A percentile compares a stretch with the other conserved stretches of the same genome.
phyloP scores from a whole-genome alignment of 352 stramenopile genomes.

The Pythium oligandrum region DNA sequence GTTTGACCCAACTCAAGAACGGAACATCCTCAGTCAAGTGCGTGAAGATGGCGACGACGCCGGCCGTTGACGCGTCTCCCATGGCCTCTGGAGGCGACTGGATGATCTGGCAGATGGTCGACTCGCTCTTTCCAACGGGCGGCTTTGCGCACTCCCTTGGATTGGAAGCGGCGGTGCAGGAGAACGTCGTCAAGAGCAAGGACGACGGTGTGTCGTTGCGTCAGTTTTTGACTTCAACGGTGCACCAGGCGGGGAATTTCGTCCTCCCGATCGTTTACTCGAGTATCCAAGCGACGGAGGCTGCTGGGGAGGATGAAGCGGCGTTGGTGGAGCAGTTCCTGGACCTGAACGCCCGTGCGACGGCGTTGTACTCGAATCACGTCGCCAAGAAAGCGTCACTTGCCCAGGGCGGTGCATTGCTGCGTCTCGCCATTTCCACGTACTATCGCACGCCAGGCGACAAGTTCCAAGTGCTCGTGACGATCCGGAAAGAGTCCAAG shows the following conservation, averaged over 20 bases:
- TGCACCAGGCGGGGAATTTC: conserved; percentile 75
- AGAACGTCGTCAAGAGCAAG: conserved; percentile 40
- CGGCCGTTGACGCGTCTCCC: no score
- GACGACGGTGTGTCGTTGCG: conserved; percentile 29
- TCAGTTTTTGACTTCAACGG: conserved; percentile 48
- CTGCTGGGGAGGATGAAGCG: neutral
- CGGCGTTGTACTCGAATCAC: conserved; percentile 73
- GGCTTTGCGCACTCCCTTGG: conserved; percentile 81
- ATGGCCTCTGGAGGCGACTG: conserved; percentile 19
- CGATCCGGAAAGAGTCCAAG: conserved; percentile 47
- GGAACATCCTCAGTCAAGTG: no score
- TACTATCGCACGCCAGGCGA: conserved; percentile 26
- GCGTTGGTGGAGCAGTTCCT: conserved; percentile 39
- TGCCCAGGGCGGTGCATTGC: conserved; percentile 60
- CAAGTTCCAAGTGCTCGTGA: conserved; percentile 32
- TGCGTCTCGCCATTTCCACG: conserved; percentile 60
- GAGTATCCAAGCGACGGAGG: conserved; percentile 17
- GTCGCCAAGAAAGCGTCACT: conserved; percentile 74
- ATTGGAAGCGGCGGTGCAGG: conserved; percentile 71
- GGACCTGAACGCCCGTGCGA: conserved; percentile 39
- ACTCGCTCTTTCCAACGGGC: conserved; percentile 79
- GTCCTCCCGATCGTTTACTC: conserved; percentile 67
- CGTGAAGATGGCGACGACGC: no score
- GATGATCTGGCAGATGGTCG: conserved; percentile 75
- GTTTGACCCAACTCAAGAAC: no score